Base-by-base conservation (phyloP, 2,329 filamentous ascomycete species). In the Monilinia polystroma region DNA sequence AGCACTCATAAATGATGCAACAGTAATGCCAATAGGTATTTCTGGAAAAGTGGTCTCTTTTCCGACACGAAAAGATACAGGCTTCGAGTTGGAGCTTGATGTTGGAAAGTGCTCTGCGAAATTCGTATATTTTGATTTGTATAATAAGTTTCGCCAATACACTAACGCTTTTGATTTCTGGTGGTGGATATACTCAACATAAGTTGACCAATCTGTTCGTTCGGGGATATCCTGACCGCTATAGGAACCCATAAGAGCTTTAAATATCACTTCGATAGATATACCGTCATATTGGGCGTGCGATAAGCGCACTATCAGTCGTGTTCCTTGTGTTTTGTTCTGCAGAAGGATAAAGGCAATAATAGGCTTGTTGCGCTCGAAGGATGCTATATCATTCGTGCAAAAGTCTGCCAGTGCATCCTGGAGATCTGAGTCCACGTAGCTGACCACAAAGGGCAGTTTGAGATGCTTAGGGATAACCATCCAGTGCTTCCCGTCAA, bases 1-100 rank as follows among this genome's bases (percentile, higher is more conserved):
- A 0, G 79, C 78, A 0, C 78, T 80, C 14, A 79, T 78, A 0
- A 81, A 71, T 11, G 76, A 80, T 7, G 79, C 79, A 38, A 77
- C 77, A 6, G 80, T 81, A 69, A 80, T 78, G 52, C 51, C 23
- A 6, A 29, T 52, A 29, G 51, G 51, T 29, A 52, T 52, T 52
- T 29, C 51, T 52, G 51, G 26, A 29, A 52, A 7, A 16, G 12
- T 18, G 11, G 26, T 29, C 51, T 52, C 49, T 23, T 29, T 52
- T 52, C 14, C 49, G 49, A 52, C 49, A 23, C n/a, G 49, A 26
- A 52, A 29, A 26, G n/a, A 29, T 2, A 52, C 49, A 52, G 49
- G 49, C 23, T 16, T 52, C n/a, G 23, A 52, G 49, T 26, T 29
- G 49, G 23, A 52, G 49, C 49, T 52, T 29, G 49, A 6, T 52